Evolutionary conservation across 306 rosid genomes (phyloP).

Genomic region (Prunus mira): DNA sequence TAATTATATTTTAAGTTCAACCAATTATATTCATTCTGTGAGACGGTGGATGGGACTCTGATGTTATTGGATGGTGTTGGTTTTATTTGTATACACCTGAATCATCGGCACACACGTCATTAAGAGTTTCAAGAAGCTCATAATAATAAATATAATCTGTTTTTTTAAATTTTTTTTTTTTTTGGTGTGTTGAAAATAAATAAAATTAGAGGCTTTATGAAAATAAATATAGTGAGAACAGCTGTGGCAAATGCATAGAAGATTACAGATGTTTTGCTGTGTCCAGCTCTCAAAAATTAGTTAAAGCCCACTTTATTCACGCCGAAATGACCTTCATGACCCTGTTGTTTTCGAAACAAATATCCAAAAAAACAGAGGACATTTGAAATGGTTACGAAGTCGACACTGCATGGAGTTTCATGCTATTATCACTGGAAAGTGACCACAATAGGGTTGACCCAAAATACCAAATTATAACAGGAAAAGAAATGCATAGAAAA

Average conservation of each 20-base stretch:
- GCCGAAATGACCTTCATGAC: conserved; percentile 28
- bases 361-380: background rate
- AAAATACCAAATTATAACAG: background rate
- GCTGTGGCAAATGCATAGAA: conserved; percentile 27
- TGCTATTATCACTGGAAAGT: conserved; percentile 1
- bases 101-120: background rate
- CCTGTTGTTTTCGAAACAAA: background rate
- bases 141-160: background rate
- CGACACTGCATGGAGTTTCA: background rate
- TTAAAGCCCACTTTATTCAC: conserved; percentile 16
- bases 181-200: background rate
- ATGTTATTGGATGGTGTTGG: conserved; percentile 3
- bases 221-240: conserved; percentile 26
- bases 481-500: too few relatives aligned
- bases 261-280: conserved; percentile 1
- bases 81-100: background rate
- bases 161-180: background rate
- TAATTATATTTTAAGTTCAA: conserved; percentile 13
- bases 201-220: background rate
- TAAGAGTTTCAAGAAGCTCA: background rate
- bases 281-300: conserved; percentile 28
- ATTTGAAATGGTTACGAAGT: conserved; percentile 25
- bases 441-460: background rate
- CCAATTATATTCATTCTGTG: conserved; percentile 6
- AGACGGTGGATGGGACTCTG: background rate